phyloP scores from a whole-genome alignment of 2,329 filamentous ascomycete genomes.

The Fusarium sp. region DNA sequence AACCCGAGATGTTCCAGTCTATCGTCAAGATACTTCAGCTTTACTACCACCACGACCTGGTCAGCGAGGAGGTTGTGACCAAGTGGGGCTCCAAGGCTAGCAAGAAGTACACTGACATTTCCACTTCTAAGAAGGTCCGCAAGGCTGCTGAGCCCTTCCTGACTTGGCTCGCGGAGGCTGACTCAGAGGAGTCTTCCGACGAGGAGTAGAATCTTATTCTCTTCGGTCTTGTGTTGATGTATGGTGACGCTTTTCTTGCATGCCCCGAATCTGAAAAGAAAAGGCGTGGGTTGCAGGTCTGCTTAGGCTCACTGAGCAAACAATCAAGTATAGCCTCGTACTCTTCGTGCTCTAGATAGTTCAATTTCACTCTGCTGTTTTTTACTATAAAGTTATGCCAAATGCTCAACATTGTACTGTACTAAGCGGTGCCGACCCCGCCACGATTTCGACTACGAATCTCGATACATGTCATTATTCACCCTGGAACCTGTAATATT shows the following conservation, averaged over 20 bases:
- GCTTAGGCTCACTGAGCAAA: slow-evolving; percentile 1
- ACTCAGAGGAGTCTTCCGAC: slow-evolving; percentile 73
- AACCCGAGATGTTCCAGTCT: slow-evolving; percentile 79
- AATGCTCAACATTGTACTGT: background rate
- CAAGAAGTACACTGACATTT: slow-evolving; percentile 96
- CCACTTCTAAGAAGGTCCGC: slow-evolving; percentile 93
- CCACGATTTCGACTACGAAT: background rate
- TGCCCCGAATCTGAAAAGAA: slow-evolving; percentile 4
- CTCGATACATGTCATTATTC: background rate
- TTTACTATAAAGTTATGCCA: background rate
- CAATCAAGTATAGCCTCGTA: slow-evolving; percentile 27
- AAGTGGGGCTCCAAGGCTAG: slow-evolving; percentile 95
- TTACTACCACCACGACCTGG: slow-evolving; percentile 90
- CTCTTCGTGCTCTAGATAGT: slow-evolving; percentile 33
- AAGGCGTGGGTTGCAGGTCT: slow-evolving; percentile 10
- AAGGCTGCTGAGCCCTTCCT: slow-evolving; percentile 95
- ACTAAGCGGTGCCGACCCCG: background rate
- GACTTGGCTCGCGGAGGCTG: slow-evolving; percentile 89
- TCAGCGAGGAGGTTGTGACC: slow-evolving; percentile 88
- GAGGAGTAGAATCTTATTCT: slow-evolving; percentile 58
- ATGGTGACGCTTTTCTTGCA: slow-evolving; percentile 1
- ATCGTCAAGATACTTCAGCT: slow-evolving; percentile 89
- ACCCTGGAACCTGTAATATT: background rate
- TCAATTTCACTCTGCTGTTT: slow-evolving; percentile 33
- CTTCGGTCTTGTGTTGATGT: background rate